Evolutionary conservation across 768 basidiomycete genomes (phyloP).

Genomic region (Suillus subluteus): DNA sequence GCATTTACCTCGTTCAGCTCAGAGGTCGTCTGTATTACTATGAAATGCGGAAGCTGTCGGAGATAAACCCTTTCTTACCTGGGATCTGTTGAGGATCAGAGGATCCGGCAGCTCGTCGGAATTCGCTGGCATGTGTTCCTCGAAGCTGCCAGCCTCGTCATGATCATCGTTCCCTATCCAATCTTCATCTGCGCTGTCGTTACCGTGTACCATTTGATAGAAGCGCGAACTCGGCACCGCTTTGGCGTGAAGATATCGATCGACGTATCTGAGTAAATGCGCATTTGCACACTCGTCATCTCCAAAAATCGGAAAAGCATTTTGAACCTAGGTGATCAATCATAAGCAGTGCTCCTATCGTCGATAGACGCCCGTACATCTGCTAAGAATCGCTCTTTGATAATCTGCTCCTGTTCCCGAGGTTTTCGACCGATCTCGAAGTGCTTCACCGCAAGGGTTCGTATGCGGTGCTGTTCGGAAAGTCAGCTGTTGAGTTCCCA

Average conservation of each 20-base stretch:
- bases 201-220: background rate
- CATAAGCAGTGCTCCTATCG: background rate
- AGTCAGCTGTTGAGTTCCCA: background rate
- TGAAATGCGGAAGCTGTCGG: background rate
- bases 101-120: background rate
- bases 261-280: background rate
- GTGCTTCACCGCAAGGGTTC: slow-evolving; percentile 8
- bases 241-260: background rate
- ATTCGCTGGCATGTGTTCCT: background rate
- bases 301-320: background rate
- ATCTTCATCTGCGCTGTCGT: too few relatives aligned
- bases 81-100: background rate
- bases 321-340: background rate
- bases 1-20: background rate
- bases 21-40: background rate
- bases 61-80: background rate
- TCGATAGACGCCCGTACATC: slow-evolving; percentile 2
- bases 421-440: slow-evolving; percentile 9
- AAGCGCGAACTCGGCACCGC: slow-evolving; percentile 2
- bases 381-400: slow-evolving; percentile 6
- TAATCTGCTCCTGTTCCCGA: background rate
- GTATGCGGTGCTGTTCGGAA: slow-evolving; percentile 4
- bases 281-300: background rate
- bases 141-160: background rate
- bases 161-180: background rate